Percentiles rank a stretch among this genome's conserved stretches.
These are phyloP conservation scores for Posidonia oceanica DNA, from an alignment of 116 monocot species.

Conservation along the genomic window DNA sequence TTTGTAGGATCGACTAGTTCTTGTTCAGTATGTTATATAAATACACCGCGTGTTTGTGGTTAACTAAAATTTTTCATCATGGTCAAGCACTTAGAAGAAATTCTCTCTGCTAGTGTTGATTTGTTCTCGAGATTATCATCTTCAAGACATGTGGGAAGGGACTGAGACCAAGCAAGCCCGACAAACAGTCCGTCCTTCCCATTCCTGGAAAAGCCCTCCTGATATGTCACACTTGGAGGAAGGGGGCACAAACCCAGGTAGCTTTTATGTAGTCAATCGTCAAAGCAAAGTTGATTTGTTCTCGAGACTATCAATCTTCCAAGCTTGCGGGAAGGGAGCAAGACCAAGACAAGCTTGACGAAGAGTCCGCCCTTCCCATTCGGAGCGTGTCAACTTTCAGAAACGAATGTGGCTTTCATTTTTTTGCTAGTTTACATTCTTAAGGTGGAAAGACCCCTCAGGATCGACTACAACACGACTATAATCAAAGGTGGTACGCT, in stretches of 20 bases:
- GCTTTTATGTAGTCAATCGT: not conserved
- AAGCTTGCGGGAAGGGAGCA: not conserved
- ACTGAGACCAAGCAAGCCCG: not conserved
- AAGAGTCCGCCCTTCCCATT: not conserved
- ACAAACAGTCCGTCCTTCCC: not conserved
- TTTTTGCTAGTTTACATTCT: constrained; percentile 1
- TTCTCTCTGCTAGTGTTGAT: no score
- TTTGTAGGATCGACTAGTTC: no score
- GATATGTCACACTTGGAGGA: not conserved
- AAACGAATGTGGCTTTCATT: not conserved
- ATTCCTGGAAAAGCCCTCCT: not conserved
- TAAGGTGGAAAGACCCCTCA: not conserved
- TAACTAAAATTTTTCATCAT: no score
- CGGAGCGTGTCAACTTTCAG: no score
- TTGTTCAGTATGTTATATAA: no score
- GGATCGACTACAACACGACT: not conserved
- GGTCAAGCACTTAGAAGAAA: no score
- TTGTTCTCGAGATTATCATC: no score
- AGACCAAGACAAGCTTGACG: not conserved
- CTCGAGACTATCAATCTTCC: not conserved
- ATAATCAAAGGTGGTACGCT: not conserved
- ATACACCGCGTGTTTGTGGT: no score
- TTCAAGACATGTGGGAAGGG: no score
- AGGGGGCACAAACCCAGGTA: not conserved
- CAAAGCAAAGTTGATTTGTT: not conserved